Evolutionary conservation across 140 eudicot species (phyloP).

Genomic region (Stevia rebaudiana): DNA sequence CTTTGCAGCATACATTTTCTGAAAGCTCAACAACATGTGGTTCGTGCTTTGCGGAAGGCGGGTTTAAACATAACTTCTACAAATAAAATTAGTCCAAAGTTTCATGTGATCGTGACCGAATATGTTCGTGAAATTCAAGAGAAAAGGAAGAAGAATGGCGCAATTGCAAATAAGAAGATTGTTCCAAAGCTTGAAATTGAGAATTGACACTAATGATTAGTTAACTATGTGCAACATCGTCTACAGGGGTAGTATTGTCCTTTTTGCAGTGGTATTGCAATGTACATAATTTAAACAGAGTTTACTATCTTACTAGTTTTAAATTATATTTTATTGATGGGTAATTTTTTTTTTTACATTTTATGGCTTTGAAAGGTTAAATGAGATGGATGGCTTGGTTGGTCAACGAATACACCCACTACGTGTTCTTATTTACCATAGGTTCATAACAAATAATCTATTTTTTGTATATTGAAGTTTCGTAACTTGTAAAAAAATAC

Average conservation of each 20-base stretch:
- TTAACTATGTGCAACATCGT: slow-evolving; percentile 1
- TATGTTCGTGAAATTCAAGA: slow-evolving; percentile 48
- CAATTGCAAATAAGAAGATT: slow-evolving; percentile 26
- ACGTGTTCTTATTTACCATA: too few species aligned
- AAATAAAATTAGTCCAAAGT: slow-evolving; percentile 44
- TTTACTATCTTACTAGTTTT: slow-evolving; percentile 21
- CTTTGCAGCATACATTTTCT: slow-evolving; percentile 39
- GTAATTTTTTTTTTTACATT: too few species aligned
- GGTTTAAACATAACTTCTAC: slow-evolving; percentile 39
- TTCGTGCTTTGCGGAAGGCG: slow-evolving; percentile 46
- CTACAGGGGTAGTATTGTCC: slow-evolving; percentile 11
- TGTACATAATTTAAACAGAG: slow-evolving; percentile 34
- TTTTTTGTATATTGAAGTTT: too few species aligned
- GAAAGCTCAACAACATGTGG: slow-evolving; percentile 49
- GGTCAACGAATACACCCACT: too few species aligned
- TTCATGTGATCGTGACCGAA: slow-evolving; percentile 47
- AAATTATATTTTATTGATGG: slow-evolving; percentile 11
- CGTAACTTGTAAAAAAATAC: too few species aligned
- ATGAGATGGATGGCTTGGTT: too few species aligned
- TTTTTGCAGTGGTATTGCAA: slow-evolving; percentile 20
- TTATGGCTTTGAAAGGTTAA: too few species aligned
- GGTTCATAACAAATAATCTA: too few species aligned
- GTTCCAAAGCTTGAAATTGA: slow-evolving; percentile 27
- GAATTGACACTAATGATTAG: slow-evolving; percentile 18
- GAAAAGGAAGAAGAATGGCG: slow-evolving; percentile 36